Conservation (phyloP, 192 early-diverging fungal genomes). For the Lobosporangium transversale region DNA sequence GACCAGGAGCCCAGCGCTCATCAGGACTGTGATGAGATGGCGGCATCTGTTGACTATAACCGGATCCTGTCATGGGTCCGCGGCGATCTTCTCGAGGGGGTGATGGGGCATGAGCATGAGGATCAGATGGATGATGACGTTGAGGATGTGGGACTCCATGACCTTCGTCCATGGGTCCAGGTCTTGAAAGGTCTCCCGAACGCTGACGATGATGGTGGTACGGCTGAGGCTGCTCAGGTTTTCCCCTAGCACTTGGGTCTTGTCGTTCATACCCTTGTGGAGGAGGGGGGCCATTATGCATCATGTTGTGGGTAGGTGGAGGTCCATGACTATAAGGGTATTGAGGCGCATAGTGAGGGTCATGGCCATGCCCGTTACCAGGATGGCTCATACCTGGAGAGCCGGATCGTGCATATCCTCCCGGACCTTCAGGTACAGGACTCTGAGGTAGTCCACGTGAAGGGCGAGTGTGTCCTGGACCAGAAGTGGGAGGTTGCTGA, state of each 20-base stretch:
- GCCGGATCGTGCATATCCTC: slow-evolving; percentile 13
- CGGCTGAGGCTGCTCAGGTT: slow-evolving; percentile 23
- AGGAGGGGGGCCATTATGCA: slow-evolving; percentile 27
- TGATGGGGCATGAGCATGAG: slow-evolving; percentile 30
- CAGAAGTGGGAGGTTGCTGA: slow-evolving; percentile 11
- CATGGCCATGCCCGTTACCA: slow-evolving; percentile 27
- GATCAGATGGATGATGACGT: slow-evolving; percentile 19
- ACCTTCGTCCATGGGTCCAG: slow-evolving; percentile 22
- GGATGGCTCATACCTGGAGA: slow-evolving; percentile 37
- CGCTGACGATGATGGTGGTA: slow-evolving; percentile 47
- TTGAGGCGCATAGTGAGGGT: slow-evolving; percentile 28
- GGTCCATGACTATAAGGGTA: slow-evolving; percentile 36
- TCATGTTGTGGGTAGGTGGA: slow-evolving; percentile 23
- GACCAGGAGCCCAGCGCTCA: slow-evolving; percentile 16
- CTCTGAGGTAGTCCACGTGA: slow-evolving; percentile 15
- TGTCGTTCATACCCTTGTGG: slow-evolving; percentile 32
- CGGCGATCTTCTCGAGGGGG: slow-evolving; percentile 47
- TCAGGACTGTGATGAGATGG: slow-evolving; percentile 15
- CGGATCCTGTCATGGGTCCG: neutral
- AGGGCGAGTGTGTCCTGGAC: slow-evolving; percentile 9
- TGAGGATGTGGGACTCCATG: slow-evolving; percentile 8
- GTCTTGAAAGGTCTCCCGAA: slow-evolving; percentile 24
- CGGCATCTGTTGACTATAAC: neutral
- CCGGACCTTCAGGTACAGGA: slow-evolving; percentile 25
- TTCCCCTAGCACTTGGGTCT: slow-evolving; percentile 21